Percentiles rank a stretch among this genome's conserved stretches.
These are phyloP conservation scores for Cubamyces sp. DNA, from an alignment of 768 basidiomycete species.

Conservation along the genomic window DNA sequence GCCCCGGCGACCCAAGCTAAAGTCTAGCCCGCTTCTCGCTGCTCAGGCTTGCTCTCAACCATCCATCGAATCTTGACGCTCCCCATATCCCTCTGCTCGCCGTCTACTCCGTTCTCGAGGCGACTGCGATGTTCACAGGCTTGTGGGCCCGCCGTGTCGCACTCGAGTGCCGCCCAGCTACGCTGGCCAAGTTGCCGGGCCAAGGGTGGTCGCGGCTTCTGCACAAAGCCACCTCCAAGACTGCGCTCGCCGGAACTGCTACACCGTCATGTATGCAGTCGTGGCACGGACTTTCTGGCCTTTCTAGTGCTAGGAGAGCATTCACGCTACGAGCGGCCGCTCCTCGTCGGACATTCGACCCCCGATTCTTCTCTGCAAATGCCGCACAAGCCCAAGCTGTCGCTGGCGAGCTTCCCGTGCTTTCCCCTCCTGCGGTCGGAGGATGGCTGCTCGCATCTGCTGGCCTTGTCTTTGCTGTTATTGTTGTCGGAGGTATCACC, in stretches of 20 bases:
- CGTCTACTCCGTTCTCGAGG: not conserved
- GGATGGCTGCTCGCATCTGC: constrained; percentile 88
- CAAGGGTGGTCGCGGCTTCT: constrained; percentile 13
- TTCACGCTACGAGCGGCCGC: constrained; percentile 14
- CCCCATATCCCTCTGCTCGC: constrained; percentile 6
- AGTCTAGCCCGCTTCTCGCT: not conserved
- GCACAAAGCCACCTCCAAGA: constrained; percentile 6
- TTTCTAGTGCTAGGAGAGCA: constrained; percentile 9
- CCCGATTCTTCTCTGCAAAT: constrained; percentile 47
- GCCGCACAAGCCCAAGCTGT: constrained; percentile 26
- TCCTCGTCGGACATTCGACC: constrained; percentile 31
- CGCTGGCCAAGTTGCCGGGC: constrained; percentile 16
- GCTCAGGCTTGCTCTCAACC: not conserved
- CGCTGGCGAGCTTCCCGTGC: constrained; percentile 47
- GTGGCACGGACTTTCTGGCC: not conserved
- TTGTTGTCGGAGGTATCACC: constrained; percentile 95
- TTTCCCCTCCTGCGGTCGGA: constrained; percentile 72
- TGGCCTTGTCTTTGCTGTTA: constrained; percentile 85
- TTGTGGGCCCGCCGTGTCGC: constrained; percentile 23
- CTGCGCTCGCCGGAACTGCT: not conserved
- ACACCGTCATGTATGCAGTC: constrained; percentile 1
- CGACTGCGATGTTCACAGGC: constrained; percentile 19
- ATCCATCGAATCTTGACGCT: not conserved
- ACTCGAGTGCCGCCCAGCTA: constrained; percentile 19
- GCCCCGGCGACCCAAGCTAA: not conserved